These are phyloP conservation scores for Dillenia turbinata DNA, from an alignment of 164 flowering plant genomes.

Conservation along the genomic window DNA sequence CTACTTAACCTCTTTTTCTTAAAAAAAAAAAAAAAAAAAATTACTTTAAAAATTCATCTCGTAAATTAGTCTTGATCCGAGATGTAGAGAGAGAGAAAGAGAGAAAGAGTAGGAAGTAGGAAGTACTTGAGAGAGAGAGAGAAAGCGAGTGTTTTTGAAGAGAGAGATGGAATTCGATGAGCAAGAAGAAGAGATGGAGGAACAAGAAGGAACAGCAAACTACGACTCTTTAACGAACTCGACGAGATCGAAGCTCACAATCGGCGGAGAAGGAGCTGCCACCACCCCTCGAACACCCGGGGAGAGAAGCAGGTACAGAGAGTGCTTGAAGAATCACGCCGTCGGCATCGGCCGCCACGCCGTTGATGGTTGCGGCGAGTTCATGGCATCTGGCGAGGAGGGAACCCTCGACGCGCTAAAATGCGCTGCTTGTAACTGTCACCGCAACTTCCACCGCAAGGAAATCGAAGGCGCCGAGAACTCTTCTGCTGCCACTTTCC, in stretches of 20 bases:
- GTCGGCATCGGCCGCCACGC: conserved; percentile 68
- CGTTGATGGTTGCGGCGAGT: conserved; percentile 80
- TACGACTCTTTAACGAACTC: conserved; percentile 33
- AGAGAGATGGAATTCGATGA: conserved; percentile 42
- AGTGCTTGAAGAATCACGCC: conserved; percentile 80
- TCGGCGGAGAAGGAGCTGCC: conserved; percentile 4
- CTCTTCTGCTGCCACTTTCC: conserved; percentile 7
- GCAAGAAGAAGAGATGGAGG: conserved; percentile 46
- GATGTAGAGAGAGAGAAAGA: no score
- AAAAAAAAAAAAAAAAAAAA: background rate
- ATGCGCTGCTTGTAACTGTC: conserved; percentile 82
- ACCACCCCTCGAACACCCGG: conserved; percentile 1
- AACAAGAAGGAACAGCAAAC: conserved; percentile 21
- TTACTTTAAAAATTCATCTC: background rate
- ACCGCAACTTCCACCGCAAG: conserved; percentile 80
- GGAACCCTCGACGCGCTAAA: conserved; percentile 64
- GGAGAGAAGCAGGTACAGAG: conserved; percentile 35
- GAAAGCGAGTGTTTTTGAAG: background rate
- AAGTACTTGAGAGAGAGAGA: background rate
- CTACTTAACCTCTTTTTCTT: background rate
- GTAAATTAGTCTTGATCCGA: no score
- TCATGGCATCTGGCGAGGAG: conserved; percentile 72
- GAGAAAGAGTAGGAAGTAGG: no score
- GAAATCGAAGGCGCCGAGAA: conserved; percentile 32
- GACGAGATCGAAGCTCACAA: conserved; percentile 11